These are phyloP conservation scores for Fusarium verticillioides DNA, from an alignment of 2,329 filamentous ascomycete genomes.

Conservation along the genomic window DNA sequence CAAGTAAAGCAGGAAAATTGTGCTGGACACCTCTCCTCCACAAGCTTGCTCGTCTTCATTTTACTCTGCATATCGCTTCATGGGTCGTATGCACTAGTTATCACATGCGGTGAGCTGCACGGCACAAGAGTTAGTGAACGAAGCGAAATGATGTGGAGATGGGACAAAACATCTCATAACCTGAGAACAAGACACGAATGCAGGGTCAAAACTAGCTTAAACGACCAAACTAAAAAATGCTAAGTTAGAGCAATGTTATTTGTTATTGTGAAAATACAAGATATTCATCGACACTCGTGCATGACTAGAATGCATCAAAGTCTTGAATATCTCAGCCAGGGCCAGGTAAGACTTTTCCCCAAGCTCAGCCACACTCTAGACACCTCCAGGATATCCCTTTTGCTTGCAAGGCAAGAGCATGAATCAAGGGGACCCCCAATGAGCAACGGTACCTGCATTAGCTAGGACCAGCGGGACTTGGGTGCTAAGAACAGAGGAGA, in stretches of 20 bases:
- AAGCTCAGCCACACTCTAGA: slow-evolving; percentile 15
- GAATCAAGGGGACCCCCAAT: slow-evolving; percentile 24
- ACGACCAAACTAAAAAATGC: not conserved
- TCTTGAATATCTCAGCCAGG: not conserved
- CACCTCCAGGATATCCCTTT: slow-evolving; percentile 22
- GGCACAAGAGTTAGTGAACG: slow-evolving; percentile 29
- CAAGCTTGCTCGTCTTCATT: slow-evolving; percentile 35
- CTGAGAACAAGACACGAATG: slow-evolving; percentile 16
- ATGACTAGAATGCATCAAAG: slow-evolving; percentile 20
- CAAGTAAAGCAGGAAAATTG: slow-evolving; percentile 4
- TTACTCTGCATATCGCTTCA: slow-evolving; percentile 40
- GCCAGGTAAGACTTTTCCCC: not conserved
- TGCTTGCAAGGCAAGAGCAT: slow-evolving; percentile 16
- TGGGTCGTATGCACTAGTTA: slow-evolving; percentile 19
- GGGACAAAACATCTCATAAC: slow-evolving; percentile 17
- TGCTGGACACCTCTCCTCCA: slow-evolving; percentile 7
- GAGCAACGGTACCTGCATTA: slow-evolving; percentile 38
- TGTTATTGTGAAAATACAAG: slow-evolving; percentile 17
- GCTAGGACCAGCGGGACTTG: slow-evolving; percentile 8
- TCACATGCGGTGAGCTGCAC: slow-evolving; percentile 35
- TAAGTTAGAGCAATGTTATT: not conserved
- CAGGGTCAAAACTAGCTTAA: not conserved
- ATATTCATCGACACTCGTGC: slow-evolving; percentile 32
- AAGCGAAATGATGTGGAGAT: slow-evolving; percentile 42
- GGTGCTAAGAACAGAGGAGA: slow-evolving; percentile 11